A percentile compares a stretch with the other conserved stretches of the same genome.
These are phyloP conservation scores for Abortiporus biennis DNA, from an alignment of 1,284 basidiomycete genomes.

Conservation along the genomic window DNA sequence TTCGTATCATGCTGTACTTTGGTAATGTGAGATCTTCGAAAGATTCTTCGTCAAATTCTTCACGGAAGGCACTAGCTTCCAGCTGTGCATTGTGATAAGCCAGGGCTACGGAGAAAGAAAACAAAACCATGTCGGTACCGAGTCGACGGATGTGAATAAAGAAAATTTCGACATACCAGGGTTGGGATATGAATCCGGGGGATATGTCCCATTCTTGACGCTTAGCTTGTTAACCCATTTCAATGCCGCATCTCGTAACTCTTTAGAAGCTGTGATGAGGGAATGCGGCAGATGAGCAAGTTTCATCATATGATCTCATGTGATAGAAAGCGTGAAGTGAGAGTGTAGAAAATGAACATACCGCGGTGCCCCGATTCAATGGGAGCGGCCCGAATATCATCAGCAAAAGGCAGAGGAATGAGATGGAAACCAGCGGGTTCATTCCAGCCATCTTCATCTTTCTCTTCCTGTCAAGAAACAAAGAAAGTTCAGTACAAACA, in stretches of 20 bases:
- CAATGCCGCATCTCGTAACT: conserved; percentile 63
- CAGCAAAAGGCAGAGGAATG: conserved; percentile 87
- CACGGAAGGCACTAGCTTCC: conserved; percentile 87
- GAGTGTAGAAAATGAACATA: conserved; percentile 17
- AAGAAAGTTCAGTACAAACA: conserved; percentile 6
- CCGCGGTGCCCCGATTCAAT: conserved; percentile 52
- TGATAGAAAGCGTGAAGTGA: conserved; percentile 1
- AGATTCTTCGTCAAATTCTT: conserved; percentile 70
- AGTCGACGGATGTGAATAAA: conserved; percentile 4
- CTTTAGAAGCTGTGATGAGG: conserved; percentile 52
- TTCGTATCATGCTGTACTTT: conserved; percentile 73
- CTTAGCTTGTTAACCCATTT: conserved; percentile 77
- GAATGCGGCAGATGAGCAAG: not conserved
- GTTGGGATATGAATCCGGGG: conserved; percentile 89
- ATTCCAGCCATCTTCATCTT: conserved; percentile 67
- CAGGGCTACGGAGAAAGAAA: conserved; percentile 43
- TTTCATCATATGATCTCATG: conserved; percentile 3
- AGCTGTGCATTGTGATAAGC: conserved; percentile 87
- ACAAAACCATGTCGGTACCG: not conserved
- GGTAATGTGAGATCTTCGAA: conserved; percentile 82
- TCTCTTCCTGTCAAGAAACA: conserved; percentile 52
- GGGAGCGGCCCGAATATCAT: conserved; percentile 84
- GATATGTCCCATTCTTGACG: conserved; percentile 75
- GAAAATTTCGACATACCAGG: conserved; percentile 54
- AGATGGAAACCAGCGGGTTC: conserved; percentile 92